These are phyloP conservation scores for Spinacia oleracea DNA, from an alignment of 179 eudicot species.

Conservation along the genomic window DNA sequence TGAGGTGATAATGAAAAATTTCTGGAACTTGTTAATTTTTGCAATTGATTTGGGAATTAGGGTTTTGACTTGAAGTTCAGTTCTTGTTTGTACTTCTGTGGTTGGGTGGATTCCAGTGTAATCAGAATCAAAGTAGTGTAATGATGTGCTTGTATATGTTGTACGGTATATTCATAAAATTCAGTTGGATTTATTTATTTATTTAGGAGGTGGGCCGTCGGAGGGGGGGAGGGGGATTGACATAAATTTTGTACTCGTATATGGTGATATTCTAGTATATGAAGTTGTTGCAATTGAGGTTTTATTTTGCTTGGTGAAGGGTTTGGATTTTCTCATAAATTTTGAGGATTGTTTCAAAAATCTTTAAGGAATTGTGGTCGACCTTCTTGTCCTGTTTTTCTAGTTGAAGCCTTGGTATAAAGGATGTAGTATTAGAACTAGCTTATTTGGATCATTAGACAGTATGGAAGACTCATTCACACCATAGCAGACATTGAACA, in stretches of 20 bases:
- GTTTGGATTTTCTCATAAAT: not conserved
- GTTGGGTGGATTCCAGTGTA: too few species aligned
- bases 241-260: too few species aligned
- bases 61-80: not conserved
- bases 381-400: not conserved
- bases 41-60: constrained; percentile 14
- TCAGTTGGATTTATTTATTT: not conserved
- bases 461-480: not conserved
- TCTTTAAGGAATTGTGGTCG: not conserved
- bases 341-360: too few species aligned
- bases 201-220: too few species aligned
- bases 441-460: not conserved
- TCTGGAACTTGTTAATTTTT: not conserved
- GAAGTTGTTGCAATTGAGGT: too few species aligned
- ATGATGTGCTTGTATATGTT: not conserved
- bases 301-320: too few species aligned
- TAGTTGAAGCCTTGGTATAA: not conserved
- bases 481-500: too few species aligned
- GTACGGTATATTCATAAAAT: too few species aligned
- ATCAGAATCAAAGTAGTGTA: too few species aligned
- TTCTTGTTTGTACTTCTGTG: not conserved
- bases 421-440: not conserved
- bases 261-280: too few species aligned
- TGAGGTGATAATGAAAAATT: not conserved
- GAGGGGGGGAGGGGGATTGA: not conserved